A percentile compares a stretch with the other conserved stretches of the same genome.
Evolutionary conservation across 2,329 filamentous ascomycete genomes (phyloP).

Genomic region (Setomelanomma holmii): DNA sequence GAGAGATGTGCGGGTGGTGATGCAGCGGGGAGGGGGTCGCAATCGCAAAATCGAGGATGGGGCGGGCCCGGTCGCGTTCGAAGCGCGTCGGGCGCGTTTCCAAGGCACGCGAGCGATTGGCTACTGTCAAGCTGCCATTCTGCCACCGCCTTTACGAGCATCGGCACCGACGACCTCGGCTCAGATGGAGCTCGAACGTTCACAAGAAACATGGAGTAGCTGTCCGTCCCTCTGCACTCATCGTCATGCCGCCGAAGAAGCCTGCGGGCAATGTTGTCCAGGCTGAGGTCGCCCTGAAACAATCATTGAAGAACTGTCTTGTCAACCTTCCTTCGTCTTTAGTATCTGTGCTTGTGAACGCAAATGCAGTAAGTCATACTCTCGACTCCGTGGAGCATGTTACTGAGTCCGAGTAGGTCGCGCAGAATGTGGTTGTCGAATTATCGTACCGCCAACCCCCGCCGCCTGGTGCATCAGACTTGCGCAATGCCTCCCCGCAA

Average conservation of each 20-base stretch:
- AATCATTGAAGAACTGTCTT: constrained; percentile 86
- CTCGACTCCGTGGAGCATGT: not conserved
- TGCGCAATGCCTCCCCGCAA: constrained; percentile 55
- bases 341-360: constrained; percentile 83
- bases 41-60: constrained; percentile 31
- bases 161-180: constrained; percentile 43
- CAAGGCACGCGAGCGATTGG: constrained; percentile 23
- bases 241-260: constrained; percentile 52
- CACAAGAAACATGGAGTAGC: constrained; percentile 2
- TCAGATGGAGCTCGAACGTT: constrained; percentile 14
- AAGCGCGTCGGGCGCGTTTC: constrained; percentile 31
- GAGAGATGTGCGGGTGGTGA: constrained; percentile 8
- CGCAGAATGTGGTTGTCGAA: constrained; percentile 96
- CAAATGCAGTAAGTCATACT: constrained; percentile 76
- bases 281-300: constrained; percentile 84
- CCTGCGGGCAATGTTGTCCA: constrained; percentile 62
- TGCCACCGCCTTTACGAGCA: constrained; percentile 30
- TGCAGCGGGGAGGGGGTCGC: constrained; percentile 25
- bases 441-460: constrained; percentile 74
- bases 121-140: constrained; percentile 12
- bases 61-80: constrained; percentile 14
- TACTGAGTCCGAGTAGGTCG: constrained; percentile 67
- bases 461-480: constrained; percentile 51
- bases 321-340: constrained; percentile 89
- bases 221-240: constrained; percentile 6